Evolutionary conservation across 345 rosid species (phyloP), one percentile per base, ranked within the genome.

Genomic region (sweet orange (Citrus sinensis)): DNA sequence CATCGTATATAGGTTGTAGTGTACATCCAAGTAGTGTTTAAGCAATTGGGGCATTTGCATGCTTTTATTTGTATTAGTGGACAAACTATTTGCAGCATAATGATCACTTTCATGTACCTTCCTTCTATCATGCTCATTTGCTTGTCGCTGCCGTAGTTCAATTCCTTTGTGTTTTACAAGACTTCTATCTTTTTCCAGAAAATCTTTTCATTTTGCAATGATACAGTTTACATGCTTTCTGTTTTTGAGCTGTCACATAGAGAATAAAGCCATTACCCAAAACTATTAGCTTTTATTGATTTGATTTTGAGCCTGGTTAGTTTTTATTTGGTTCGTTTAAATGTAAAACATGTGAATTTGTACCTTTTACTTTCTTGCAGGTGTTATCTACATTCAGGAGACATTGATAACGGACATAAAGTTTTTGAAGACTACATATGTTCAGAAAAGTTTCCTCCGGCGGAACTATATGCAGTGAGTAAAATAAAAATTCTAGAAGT

Each of bases 331-430:
- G 11, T 55, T 49, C 24, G 62, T 73, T 80, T 16, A 35, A 80
- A 22, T 7, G 63, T 39, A 22, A 64, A 40, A 10, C 34, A 32
- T 63, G 70, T 76, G 37, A 46, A 35, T 7, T 25, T 78, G 63
- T 37, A 27, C 40, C 20, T 56, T 40, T 16, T 46, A 25, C 30
- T 71, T 79, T 71, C 73, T n/a, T 76, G 49, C 81, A 96, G 99
- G 89, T 96, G 99, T 86, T 90, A 96, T 85, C 83, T 92, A 71
- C 87, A 78, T 70, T 77, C 91, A 61, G 92, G 95, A 77, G 94
- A 96, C 82, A 79, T 94, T 29, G 90, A 92, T 70, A 88, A 77
- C 40, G 98, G 92, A 87, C 87, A 83, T 83, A 83, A 84, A 87
- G 30, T 65, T 73, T 91, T 91, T 85, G 87, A 88, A 80, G 92